Base-by-base conservation (phyloP, 1,284 basidiomycete genomes). In the Moesziomyces antarcticus region DNA sequence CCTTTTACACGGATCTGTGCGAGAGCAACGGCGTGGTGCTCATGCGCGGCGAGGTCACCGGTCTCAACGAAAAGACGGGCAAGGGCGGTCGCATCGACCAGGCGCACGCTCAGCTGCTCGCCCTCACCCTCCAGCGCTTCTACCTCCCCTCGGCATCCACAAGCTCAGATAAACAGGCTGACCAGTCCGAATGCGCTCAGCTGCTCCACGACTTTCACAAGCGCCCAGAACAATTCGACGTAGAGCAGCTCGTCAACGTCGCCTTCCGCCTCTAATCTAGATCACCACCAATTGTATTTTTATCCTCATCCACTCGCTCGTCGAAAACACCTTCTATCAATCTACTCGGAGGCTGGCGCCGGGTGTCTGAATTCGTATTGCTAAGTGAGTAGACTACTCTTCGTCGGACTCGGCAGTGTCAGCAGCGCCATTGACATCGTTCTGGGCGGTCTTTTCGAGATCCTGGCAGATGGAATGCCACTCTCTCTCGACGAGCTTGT, bases 41-140 rank as follows among this genome's bases (percentile, higher is more conserved):
- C 8, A 88, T 98, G 85, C 88, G 94, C 40, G 97, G 96, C 20
- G 96, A 98, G 84, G 91, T 98, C 69, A 93, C 93, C 0, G 90
- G 92, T 1, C 61, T 64, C 57, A 66, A 63, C 48, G 67, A 70
- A 46, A 52, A 74, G 54, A 63, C 66, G 5, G 55, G 73, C 41
- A 88, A 97, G 47, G 88, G 91, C 1, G 86, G 57, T n/a, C 68
- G 66, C 21, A 67, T 82, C 56, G 62, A 71, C 45, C 81, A 78
- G 52, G 60, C 70, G 11, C 78, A 80, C 16, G 81, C 80, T 5
- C 81, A 81, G 70, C 53, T 82, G 35, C 73, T 84, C 16, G 66
- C 73, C 4, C 52, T 82, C 18, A 78, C 67, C 7, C 51, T 82
- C 22, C 82, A 84, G 56, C 64, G 82, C 16, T 84, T 82, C 70